Evolutionary conservation across 805 yeast genomes (phyloP), one percentile per base, ranked within the genome.

Genomic region (Metschnikowia baotianmanensis): DNA sequence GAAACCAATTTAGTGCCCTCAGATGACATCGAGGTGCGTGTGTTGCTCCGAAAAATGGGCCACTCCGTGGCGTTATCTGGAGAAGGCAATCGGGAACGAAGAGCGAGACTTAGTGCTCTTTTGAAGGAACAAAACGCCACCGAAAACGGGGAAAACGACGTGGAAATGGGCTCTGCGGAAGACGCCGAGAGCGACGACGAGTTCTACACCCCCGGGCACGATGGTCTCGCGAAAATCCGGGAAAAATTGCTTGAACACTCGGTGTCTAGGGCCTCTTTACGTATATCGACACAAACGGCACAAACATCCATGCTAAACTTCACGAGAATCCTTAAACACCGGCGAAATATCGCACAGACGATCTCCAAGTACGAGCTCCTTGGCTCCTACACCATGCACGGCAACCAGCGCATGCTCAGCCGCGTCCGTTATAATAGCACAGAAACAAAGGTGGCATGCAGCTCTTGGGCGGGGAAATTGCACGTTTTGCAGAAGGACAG

Each of bases 401-500:
- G 64, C 9, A 80, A 86, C 16, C 68, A 73, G 3, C 67, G 96
- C 42, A 87, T 95, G 4, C 71, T 85, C 0, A 82, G 95, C 0
- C 58, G 69, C 2, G 77, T 82, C 1, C 52, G 77, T 6, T 68
- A 77, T 43, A 67, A 78, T 4, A 61, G 65, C 0, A 56, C 65
- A 37, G 58, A 65, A 4, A 31, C 52, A 2, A 37, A 47, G 2
- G 59, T 86, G 3, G 83, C 87, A 0, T 68, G 79, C 11, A 93
- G 89, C 0, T 84, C 93, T 26, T 91, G 98, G 97, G 78, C 82
- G 46, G 97, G 97, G 3, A 69, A 71, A 20, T 51, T 87, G 5
- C 74, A 72, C 45, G 46, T 86, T 1, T 30, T 83, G n/a, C 28
- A 31, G 9, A 34, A 33, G 10, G 38, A 39, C 20, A 22, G 13